phyloP scores from a whole-genome alignment of 352 stramenopile species.

The Globisporangium abappressorium region DNA sequence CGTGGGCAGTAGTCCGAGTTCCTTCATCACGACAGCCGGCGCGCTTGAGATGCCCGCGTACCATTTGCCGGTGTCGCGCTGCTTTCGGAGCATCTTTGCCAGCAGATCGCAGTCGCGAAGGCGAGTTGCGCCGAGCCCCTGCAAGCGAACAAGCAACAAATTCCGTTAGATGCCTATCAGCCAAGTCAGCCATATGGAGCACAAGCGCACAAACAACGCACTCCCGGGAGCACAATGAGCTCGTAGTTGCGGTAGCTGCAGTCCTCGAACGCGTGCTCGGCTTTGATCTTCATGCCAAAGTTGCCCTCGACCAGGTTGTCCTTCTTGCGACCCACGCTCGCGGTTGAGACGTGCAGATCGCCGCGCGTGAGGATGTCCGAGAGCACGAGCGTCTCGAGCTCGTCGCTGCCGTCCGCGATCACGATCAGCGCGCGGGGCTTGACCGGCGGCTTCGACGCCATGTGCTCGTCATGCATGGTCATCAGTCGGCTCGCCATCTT shows the following conservation, averaged over 20 bases:
- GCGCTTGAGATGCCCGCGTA: slow-evolving; percentile 48
- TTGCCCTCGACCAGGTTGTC: slow-evolving; percentile 63
- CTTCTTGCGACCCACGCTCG: slow-evolving; percentile 46
- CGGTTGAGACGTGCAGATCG: slow-evolving; percentile 55
- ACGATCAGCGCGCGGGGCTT: slow-evolving; percentile 65
- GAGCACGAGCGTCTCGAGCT: slow-evolving; percentile 62
- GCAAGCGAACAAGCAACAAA: not conserved
- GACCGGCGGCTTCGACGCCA: slow-evolving; percentile 24
- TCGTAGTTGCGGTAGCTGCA: slow-evolving; percentile 62
- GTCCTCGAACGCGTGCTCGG: slow-evolving; percentile 62
- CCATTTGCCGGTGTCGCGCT: slow-evolving; percentile 48
- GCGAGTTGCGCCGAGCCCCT: slow-evolving; percentile 44
- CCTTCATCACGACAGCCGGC: slow-evolving; percentile 42
- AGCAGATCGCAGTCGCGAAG: slow-evolving; percentile 59
- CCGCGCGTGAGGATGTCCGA: slow-evolving; percentile 60
- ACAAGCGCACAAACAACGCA: slow-evolving; percentile 17
- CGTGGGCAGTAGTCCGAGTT: slow-evolving; percentile 38
- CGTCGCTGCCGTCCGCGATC: slow-evolving; percentile 61
- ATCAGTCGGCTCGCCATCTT: slow-evolving; percentile 17
- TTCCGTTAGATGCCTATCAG: not conserved
- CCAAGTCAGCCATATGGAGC: not conserved
- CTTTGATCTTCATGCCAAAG: slow-evolving; percentile 59
- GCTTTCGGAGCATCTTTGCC: slow-evolving; percentile 57
- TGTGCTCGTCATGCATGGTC: slow-evolving; percentile 11
- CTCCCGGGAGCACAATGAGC: slow-evolving; percentile 69